phyloP scores from a whole-genome alignment of 371 early-diverging fungal genomes.

The Gilbertella persicaria region DNA sequence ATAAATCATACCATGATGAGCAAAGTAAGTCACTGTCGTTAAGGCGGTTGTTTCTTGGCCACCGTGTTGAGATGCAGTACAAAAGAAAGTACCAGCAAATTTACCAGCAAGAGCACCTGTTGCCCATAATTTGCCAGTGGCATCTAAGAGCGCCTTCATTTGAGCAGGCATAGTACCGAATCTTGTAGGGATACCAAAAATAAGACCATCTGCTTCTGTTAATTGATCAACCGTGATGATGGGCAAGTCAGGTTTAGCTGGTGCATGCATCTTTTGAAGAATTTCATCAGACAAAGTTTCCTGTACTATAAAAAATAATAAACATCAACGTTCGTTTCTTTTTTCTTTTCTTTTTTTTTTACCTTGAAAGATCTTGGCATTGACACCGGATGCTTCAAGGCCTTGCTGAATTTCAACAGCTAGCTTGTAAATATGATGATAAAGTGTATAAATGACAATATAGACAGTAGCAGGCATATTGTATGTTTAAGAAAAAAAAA shows the following conservation, averaged over 20 bases:
- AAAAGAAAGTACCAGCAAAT: slow-evolving; percentile 73
- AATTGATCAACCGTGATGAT: slow-evolving; percentile 60
- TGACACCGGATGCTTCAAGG: slow-evolving; percentile 54
- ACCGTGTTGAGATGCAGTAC: slow-evolving; percentile 71
- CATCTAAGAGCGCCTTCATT: slow-evolving; percentile 70
- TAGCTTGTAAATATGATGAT: slow-evolving; percentile 74
- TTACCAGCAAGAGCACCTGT: slow-evolving; percentile 69
- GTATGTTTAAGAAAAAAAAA: background rate
- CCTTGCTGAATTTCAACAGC: slow-evolving; percentile 65
- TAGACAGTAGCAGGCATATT: slow-evolving; percentile 47
- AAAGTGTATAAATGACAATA: slow-evolving; percentile 71
- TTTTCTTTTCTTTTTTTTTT: background rate
- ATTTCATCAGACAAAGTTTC: slow-evolving; percentile 72
- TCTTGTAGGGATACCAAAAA: slow-evolving; percentile 67
- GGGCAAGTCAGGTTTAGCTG: slow-evolving; percentile 63
- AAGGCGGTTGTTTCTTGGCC: slow-evolving; percentile 82
- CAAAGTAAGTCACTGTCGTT: slow-evolving; percentile 68
- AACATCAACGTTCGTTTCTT: background rate
- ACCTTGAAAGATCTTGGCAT: slow-evolving; percentile 62
- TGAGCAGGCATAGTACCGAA: slow-evolving; percentile 81
- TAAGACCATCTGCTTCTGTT: slow-evolving; percentile 71
- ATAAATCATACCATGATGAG: slow-evolving; percentile 81
- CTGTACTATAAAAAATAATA: slow-evolving; percentile 15
- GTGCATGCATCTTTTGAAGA: slow-evolving; percentile 73
- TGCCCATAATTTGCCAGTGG: slow-evolving; percentile 77